These are phyloP conservation scores for Coemansia sp. DNA, from an alignment of 192 early-diverging fungal genomes.

Conservation along the genomic window DNA sequence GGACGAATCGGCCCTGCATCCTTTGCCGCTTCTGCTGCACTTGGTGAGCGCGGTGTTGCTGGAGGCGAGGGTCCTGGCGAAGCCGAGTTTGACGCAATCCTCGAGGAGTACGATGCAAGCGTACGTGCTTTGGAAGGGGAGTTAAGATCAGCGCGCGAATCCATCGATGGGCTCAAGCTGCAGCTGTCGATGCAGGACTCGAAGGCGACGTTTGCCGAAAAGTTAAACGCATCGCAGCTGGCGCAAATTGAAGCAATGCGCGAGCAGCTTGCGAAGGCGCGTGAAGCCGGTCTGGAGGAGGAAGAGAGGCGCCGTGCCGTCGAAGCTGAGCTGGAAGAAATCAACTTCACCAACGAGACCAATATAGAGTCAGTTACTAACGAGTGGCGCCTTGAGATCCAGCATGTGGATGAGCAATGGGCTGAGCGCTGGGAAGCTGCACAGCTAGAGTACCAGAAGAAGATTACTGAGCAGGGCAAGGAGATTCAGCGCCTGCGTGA, in stretches of 20 bases:
- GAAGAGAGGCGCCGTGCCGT: slow-evolving; percentile 53
- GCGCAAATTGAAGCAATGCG: slow-evolving; percentile 55
- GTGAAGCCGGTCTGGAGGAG: slow-evolving; percentile 47
- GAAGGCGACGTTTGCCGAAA: slow-evolving; percentile 54
- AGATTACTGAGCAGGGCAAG: slow-evolving; percentile 7
- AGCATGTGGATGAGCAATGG: slow-evolving; percentile 45
- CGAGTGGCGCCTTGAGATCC: slow-evolving; percentile 41
- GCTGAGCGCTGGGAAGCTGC: slow-evolving; percentile 47
- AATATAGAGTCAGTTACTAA: slow-evolving; percentile 27
- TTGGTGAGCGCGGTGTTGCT: background rate
- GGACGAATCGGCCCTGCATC: background rate
- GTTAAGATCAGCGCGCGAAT: slow-evolving; percentile 59
- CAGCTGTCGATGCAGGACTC: slow-evolving; percentile 61
- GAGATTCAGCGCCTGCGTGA: slow-evolving; percentile 6
- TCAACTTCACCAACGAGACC: slow-evolving; percentile 36
- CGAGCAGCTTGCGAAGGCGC: slow-evolving; percentile 40
- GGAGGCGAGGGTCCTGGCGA: slow-evolving; percentile 34
- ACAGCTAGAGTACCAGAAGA: slow-evolving; percentile 19
- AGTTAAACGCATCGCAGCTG: slow-evolving; percentile 47
- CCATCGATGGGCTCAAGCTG: slow-evolving; percentile 58
- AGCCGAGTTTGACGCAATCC: slow-evolving; percentile 66
- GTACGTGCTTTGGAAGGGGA: slow-evolving; percentile 64
- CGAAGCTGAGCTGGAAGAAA: slow-evolving; percentile 60
- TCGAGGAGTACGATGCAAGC: slow-evolving; percentile 71
- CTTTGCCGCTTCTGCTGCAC: slow-evolving; percentile 4